A percentile compares a stretch with the other conserved stretches of the same genome.
Conservation (phyloP, 768 basidiomycete genomes). For the Tulasnella sp. region DNA sequence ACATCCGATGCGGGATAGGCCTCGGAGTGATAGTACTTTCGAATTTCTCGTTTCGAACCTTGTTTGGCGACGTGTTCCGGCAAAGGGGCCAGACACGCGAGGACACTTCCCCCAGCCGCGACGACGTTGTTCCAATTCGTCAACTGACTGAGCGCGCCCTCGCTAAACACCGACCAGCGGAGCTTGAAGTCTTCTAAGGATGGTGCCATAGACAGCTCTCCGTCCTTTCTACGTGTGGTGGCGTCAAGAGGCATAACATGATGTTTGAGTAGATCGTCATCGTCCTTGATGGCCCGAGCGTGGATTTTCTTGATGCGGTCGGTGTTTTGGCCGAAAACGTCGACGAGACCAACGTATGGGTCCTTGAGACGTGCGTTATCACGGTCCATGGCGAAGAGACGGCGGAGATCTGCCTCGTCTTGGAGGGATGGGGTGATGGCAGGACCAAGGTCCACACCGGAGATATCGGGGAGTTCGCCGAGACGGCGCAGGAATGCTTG, state of each 20-base stretch:
- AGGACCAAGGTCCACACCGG: constrained; percentile 43
- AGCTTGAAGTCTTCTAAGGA: neutral
- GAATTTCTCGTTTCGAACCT: constrained; percentile 52
- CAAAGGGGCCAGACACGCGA: neutral
- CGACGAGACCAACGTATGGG: constrained; percentile 47
- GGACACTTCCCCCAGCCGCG: neutral
- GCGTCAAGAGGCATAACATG: neutral
- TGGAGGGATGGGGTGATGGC: constrained; percentile 54
- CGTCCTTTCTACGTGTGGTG: constrained; percentile 50
- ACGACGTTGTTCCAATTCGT: neutral
- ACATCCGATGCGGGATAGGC: constrained; percentile 46
- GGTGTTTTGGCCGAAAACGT: constrained; percentile 39
- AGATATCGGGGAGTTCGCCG: neutral
- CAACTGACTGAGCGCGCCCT: neutral
- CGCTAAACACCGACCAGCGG: neutral
- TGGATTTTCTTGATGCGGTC: constrained; percentile 49
- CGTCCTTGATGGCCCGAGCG: neutral
- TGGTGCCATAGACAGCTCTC: constrained; percentile 47
- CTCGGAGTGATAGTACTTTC: constrained; percentile 53
- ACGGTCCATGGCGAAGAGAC: neutral
- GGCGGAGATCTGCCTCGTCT: constrained; percentile 42
- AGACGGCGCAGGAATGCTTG: constrained; percentile 18
- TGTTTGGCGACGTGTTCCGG: neutral
- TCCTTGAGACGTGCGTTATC: constrained; percentile 33
- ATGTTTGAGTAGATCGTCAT: neutral